Conservation (phyloP, 2,329 filamentous ascomycete genomes). For the Plectosphaerella cucumerina region DNA sequence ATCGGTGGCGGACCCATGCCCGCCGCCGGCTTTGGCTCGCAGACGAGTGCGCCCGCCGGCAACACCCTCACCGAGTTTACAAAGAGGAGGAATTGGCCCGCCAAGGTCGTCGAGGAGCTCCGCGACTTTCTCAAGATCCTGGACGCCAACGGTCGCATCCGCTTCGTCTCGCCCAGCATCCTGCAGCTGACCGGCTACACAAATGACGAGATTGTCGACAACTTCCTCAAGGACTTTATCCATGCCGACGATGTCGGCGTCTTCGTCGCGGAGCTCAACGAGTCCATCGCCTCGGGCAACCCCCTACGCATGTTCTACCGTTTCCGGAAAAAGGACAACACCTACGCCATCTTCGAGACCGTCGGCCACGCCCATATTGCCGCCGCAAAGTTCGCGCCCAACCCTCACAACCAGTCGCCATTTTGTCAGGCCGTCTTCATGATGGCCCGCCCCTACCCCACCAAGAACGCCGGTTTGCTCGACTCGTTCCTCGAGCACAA, state of each 20-base stretch:
- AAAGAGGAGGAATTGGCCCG: constrained; percentile 72
- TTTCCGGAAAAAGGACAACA: constrained; percentile 68
- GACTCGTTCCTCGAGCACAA: constrained; percentile 97
- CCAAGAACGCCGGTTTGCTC: constrained; percentile 76
- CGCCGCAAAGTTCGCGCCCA: constrained; percentile 59
- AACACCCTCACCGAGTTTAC: constrained; percentile 55
- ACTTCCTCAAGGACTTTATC: constrained; percentile 75
- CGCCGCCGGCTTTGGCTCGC: constrained; percentile 27
- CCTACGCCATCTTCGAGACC: constrained; percentile 81
- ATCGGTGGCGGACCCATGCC: constrained; percentile 39
- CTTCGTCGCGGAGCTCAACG: constrained; percentile 84
- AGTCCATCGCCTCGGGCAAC: constrained; percentile 79
- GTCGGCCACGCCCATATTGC: constrained; percentile 88
- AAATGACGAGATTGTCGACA: constrained; percentile 65
- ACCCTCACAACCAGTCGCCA: constrained; percentile 59
- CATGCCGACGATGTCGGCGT: constrained; percentile 81
- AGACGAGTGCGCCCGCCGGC: constrained; percentile 25
- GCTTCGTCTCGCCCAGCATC: constrained; percentile 80
- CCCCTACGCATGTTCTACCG: constrained; percentile 82
- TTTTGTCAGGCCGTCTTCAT: constrained; percentile 91
- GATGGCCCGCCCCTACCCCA: constrained; percentile 86
- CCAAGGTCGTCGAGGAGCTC: constrained; percentile 83
- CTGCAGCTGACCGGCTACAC: constrained; percentile 72
- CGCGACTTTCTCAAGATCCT: constrained; percentile 86
- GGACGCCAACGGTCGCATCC: constrained; percentile 76